Evolutionary conservation across 2,329 filamentous ascomycete species (phyloP).

Genomic region (Periconia digitata): DNA sequence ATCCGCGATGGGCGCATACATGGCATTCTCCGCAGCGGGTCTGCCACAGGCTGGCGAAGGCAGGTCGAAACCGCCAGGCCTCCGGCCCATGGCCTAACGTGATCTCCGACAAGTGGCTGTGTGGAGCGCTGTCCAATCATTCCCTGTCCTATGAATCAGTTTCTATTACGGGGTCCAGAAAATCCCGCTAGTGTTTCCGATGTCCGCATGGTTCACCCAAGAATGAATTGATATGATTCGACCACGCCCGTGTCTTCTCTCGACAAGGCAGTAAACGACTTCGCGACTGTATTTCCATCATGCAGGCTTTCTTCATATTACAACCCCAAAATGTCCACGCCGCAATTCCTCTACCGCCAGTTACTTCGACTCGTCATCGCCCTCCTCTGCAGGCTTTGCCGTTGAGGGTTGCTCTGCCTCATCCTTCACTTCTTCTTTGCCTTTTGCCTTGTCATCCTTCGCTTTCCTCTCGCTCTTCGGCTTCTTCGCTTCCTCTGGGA

Average conservation of each 20-base stretch:
- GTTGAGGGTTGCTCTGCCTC: background rate
- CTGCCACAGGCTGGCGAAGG: no score
- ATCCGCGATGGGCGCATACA: no score
- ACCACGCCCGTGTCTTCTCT: background rate
- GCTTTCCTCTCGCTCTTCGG: constrained; percentile 19
- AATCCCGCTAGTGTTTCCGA: background rate
- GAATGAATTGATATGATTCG: background rate
- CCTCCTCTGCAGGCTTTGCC: constrained; percentile 9
- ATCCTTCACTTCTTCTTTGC: constrained; percentile 16
- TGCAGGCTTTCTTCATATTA: background rate
- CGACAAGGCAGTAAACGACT: background rate
- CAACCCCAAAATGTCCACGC: no score
- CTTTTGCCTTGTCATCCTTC: constrained; percentile 17
- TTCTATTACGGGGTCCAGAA: background rate
- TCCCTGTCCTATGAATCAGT: background rate
- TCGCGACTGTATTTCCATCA: background rate
- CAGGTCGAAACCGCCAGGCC: background rate
- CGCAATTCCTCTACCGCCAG: no score
- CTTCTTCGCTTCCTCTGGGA: constrained; percentile 51
- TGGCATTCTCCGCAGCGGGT: no score
- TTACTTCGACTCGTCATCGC: constrained; percentile 8
- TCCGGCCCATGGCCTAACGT: background rate
- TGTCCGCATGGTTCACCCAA: background rate
- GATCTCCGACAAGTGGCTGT: background rate
- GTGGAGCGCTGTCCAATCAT: background rate